Percentiles rank a stretch among this genome's conserved stretches.
These are phyloP conservation scores for Mitragyna speciosa DNA, from an alignment of 257 asterid genomes.

Conservation along the genomic window DNA sequence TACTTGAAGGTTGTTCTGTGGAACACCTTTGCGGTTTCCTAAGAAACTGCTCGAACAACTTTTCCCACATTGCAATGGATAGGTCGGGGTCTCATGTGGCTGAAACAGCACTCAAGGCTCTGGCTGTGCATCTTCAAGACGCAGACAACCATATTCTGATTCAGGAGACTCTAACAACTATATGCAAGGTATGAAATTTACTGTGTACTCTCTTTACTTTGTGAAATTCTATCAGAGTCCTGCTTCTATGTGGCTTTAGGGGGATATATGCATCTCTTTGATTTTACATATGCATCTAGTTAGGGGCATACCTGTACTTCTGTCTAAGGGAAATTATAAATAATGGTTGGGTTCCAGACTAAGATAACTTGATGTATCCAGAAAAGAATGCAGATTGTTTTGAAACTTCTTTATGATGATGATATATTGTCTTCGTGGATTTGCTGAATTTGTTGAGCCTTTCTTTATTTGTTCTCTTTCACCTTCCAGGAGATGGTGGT, in stretches of 20 bases:
- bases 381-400: background rate
- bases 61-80: slow-evolving; percentile 67
- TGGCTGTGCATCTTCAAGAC: slow-evolving; percentile 73
- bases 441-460: slow-evolving; percentile 2
- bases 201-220: background rate
- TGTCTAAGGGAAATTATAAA: no score
- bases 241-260: background rate
- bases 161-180: slow-evolving; percentile 51
- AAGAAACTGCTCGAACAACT: slow-evolving; percentile 49
- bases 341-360: background rate
- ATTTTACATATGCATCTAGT: background rate
- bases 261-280: background rate
- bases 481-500: slow-evolving; percentile 56
- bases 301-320: background rate
- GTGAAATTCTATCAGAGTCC: background rate
- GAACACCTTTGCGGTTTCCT: slow-evolving; percentile 79
- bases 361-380: background rate
- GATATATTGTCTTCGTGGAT: background rate
- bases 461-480: background rate
- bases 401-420: background rate
- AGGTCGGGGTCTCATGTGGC: slow-evolving; percentile 97
- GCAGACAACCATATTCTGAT: slow-evolving; percentile 51
- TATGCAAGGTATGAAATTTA: slow-evolving; percentile 58
- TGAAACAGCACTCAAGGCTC: slow-evolving; percentile 83
- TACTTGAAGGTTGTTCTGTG: slow-evolving; percentile 76